Evolutionary conservation across 225 moss, liverwort and hornwort genomes (phyloP), one percentile per base, ranked within the genome.

Genomic region (Bryoerythrophyllum caledonicum): DNA sequence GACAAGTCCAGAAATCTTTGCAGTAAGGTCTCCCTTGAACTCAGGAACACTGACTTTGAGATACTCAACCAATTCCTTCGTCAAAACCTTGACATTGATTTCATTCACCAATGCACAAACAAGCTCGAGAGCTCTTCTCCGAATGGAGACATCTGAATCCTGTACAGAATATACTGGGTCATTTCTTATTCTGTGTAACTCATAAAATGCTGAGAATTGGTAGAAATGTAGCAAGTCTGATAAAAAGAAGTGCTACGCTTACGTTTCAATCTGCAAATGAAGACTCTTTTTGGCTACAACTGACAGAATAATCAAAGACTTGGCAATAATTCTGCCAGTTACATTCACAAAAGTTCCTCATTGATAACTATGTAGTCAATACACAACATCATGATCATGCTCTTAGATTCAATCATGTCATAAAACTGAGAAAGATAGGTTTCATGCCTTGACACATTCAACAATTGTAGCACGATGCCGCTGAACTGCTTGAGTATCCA

Each of bases 401-500:
- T 71, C 24, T 55, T 48, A 53, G 62, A 74, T 10, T 71, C 48
- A 46, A 74, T 24, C 65, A 55, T 46, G 44, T 25, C 26, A 60
- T 27, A 48, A 44, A 81, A 63, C 40, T 20, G 11, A 65, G 46
- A 62, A 20, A 54, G 74, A 58, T 72, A 38, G 79, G 63, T 12
- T 56, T 73, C 83, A 74, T 80, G 87, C 96, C 92, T 97, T 97
- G 6, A 97, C 92, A 78, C 96, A 97, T 62, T 94, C 94, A 37
- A 94, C 91, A 40, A 97, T 91, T 24, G 90, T 97, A 53, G 83
- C 80, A 71, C 96, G 86, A 76, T 97, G 96, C 37, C 96, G 88
- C 87, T 97, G 96, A 63, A 97, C 94, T 64, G 96, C 96, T 80
- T 97, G 94, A 64, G 91, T 97, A 80, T 97, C 96, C 74, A 94